phyloP scores from a whole-genome alignment of 1,284 basidiomycete species.

The Xerocomus nothofagi region DNA sequence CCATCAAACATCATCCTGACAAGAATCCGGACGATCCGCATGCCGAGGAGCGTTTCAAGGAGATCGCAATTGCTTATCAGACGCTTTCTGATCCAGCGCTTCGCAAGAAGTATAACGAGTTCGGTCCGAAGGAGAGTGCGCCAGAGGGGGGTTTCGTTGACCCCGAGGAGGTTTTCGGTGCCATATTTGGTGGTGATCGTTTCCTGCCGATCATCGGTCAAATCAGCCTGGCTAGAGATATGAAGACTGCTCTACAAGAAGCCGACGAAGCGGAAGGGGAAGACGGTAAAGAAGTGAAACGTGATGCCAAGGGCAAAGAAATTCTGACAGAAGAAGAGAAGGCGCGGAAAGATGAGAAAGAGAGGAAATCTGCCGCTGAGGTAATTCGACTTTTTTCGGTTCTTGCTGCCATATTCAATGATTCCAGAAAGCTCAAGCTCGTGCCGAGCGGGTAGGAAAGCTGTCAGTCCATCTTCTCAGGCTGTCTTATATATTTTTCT shows the following conservation, averaged over 20 bases:
- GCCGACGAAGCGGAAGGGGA: conserved; percentile 77
- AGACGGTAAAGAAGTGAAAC: conserved; percentile 40
- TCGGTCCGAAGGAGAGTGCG: conserved; percentile 76
- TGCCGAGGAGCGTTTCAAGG: conserved; percentile 89
- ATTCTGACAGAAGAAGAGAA: conserved; percentile 83
- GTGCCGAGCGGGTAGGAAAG: conserved; percentile 79
- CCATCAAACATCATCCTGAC: conserved; percentile 90
- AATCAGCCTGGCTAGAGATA: conserved; percentile 87
- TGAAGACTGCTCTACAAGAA: conserved; percentile 97
- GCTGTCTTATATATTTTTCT: conserved; percentile 2
- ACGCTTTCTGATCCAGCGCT: conserved; percentile 85
- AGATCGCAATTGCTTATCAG: conserved; percentile 86
- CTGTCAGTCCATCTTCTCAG: conserved; percentile 41
- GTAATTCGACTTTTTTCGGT: conserved; percentile 37
- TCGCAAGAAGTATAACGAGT: conserved; percentile 93
- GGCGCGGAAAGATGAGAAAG: conserved; percentile 76
- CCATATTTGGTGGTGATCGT: conserved; percentile 87
- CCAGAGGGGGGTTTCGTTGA: conserved; percentile 75
- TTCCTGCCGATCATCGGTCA: conserved; percentile 84
- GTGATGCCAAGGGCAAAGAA: conserved; percentile 68
- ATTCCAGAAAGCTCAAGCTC: conserved; percentile 72
- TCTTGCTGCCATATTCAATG: conserved; percentile 11
- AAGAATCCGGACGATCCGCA: conserved; percentile 93
- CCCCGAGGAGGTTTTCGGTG: conserved; percentile 86
- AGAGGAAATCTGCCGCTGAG: conserved; percentile 67